A percentile compares a stretch with the other conserved stretches of the same genome.
Conservation (phyloP, 345 rosid genomes). For the Pistacia integerrima region DNA sequence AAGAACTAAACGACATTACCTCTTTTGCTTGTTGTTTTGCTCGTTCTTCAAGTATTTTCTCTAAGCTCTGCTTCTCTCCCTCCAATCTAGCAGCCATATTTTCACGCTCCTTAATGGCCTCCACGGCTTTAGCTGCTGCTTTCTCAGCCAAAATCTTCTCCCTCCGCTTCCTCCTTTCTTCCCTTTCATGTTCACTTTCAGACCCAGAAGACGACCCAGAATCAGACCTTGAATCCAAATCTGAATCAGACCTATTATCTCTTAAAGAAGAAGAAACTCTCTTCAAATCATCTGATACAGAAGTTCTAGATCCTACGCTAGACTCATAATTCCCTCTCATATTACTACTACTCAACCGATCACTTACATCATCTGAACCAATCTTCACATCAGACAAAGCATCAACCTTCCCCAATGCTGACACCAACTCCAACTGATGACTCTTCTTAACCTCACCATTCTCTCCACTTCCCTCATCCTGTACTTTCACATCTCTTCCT, state of each 20-base stretch:
- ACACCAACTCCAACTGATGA: constrained; percentile 24
- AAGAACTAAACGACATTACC: constrained; percentile 43
- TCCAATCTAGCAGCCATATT: constrained; percentile 85
- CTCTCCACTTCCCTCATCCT: constrained; percentile 33
- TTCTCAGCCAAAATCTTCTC: constrained; percentile 75
- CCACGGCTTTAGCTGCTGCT: constrained; percentile 77
- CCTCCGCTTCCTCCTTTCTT: constrained; percentile 67
- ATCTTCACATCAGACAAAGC: constrained; percentile 34
- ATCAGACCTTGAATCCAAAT: constrained; percentile 58
- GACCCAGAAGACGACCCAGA: constrained; percentile 80
- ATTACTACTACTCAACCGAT: constrained; percentile 28
- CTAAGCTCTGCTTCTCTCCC: constrained; percentile 94
- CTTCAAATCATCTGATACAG: constrained; percentile 47
- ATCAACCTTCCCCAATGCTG: constrained; percentile 30
- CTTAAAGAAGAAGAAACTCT: constrained; percentile 34
- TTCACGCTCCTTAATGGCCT: constrained; percentile 79
- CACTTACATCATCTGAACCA: constrained; percentile 38
- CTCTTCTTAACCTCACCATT: constrained; percentile 36
- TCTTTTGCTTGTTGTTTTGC: constrained; percentile 93
- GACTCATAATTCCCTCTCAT: constrained; percentile 40
- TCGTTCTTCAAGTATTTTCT: constrained; percentile 89
- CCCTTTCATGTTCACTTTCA: constrained; percentile 79
- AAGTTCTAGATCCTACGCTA: constrained; percentile 31
- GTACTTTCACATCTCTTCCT: constrained; percentile 28
- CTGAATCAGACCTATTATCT: constrained; percentile 56